These are phyloP conservation scores for Spizellomyces sp. DNA, from an alignment of 192 early-diverging fungal species.

Conservation along the genomic window DNA sequence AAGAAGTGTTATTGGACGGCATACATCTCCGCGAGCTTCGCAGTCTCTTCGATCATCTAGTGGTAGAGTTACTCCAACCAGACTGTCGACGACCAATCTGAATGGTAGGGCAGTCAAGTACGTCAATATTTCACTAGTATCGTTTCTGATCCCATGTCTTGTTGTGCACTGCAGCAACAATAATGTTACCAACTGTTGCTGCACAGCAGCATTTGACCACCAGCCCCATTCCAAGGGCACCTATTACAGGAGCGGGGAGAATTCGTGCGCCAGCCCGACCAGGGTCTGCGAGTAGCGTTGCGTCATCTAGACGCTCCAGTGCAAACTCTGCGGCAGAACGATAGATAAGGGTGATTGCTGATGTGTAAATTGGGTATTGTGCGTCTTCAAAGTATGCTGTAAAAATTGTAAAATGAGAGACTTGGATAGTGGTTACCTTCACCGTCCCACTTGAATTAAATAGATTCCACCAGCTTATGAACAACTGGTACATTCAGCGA, in stretches of 20 bases:
- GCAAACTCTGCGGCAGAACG: conserved; percentile 26
- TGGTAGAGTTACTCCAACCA: conserved; percentile 18
- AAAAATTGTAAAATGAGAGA: too few species aligned
- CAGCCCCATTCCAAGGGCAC: conserved; percentile 14
- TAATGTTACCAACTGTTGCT: conserved; percentile 10
- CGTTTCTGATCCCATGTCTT: not conserved
- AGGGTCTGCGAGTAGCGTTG: conserved; percentile 21
- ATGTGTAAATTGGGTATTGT: too few species aligned
- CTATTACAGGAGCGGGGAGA: conserved; percentile 43
- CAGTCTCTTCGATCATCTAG: conserved; percentile 7
- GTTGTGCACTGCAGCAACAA: not conserved
- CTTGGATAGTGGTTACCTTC: too few species aligned
- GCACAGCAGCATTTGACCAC: conserved; percentile 1
- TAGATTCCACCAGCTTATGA: too few species aligned
- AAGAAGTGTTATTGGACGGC: conserved; percentile 10
- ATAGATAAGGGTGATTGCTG: not conserved
- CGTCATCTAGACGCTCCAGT: not conserved
- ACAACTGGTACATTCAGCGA: too few species aligned
- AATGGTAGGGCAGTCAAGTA: conserved; percentile 21
- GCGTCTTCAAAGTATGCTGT: too few species aligned
- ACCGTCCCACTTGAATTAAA: too few species aligned
- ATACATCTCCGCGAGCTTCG: too few species aligned
- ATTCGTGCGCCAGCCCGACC: conserved; percentile 32
- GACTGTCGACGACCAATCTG: conserved; percentile 40
- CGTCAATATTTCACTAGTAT: not conserved